Evolutionary conservation across 306 rosid species (phyloP).

Genomic region (Citrullus amarus): DNA sequence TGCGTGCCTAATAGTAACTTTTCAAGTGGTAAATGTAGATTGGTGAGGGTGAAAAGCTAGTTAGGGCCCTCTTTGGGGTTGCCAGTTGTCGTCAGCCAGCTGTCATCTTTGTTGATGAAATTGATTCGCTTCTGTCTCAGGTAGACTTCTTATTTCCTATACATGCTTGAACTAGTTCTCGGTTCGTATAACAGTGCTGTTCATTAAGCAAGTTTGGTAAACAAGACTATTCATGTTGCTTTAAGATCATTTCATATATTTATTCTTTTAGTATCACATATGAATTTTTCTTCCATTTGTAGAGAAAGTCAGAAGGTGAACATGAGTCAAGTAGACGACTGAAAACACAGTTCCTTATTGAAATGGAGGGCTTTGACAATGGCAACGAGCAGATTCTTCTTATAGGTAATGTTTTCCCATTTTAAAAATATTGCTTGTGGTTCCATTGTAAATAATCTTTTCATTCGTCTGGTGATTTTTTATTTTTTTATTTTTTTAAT

Average conservation of each 20-base stretch:
- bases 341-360: constrained; percentile 93
- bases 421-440: not conserved
- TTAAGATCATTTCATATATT: not conserved
- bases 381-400: constrained; percentile 81
- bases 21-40: constrained; percentile 36
- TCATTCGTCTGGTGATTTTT: not conserved
- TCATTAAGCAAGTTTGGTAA: not conserved
- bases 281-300: constrained; percentile 15
- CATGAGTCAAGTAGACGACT: constrained; percentile 97
- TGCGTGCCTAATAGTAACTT: not conserved
- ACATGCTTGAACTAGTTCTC: not conserved
- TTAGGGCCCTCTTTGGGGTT: constrained; percentile 88
- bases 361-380: constrained; percentile 95
- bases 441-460: not conserved
- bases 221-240: constrained; percentile 5
- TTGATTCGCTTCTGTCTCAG: constrained; percentile 96
- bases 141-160: constrained; percentile 29
- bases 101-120: constrained; percentile 94
- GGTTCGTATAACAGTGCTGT: not conserved
- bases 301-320: constrained; percentile 97
- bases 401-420: constrained; percentile 42
- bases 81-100: constrained; percentile 98
- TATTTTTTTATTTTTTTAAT: not conserved
- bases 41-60: constrained; percentile 98
- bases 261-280: not conserved